Base-by-base conservation (phyloP, 805 yeast species). In the Huiozyma sinensis region DNA sequence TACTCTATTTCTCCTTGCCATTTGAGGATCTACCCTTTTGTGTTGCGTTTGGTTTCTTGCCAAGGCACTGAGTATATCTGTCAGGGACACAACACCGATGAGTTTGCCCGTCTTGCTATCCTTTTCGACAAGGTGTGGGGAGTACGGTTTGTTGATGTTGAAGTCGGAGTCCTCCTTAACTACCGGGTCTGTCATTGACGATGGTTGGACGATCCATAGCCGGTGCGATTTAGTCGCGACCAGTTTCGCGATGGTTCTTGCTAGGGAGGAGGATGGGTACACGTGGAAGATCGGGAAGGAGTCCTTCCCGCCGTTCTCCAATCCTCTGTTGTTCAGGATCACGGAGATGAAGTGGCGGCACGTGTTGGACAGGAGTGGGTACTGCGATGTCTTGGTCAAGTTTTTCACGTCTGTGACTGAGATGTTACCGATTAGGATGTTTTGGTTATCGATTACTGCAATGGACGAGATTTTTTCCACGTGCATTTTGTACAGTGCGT, bases 221-320 rank as follows among this genome's bases (percentile, higher is more conserved):
- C 97, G 73, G 66, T 90, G 98, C 1, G 95, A 77, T 61, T 83
- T 80, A 1, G 98, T 90, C 5, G 97, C 97, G n/a, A 90, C 97
- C 52, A 90, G 69, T 63, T 90, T 90, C 32, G 97, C 97, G 56
- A 90, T 75, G 3, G 94, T 87, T 60, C 95, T 75, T 31, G 84
- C 95, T 41, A 90, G 71, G 0, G 90, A 79, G 6, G 94, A 77
- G 35, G 75, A 72, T 46, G 77, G 76, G 48, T 84, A 81, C 28
- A 90, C 95, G 60, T 89, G 95, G 72, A 90, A 90, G 35, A 90
- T 90, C 11, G 98, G 98, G 71, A 82, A 89, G 36, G 92, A 86
- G 66, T 90, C 98, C 64, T 88, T 87, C 55, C 87, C 88, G 56
- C 87, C 88, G 49, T 52, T 60, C 55, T 82, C 92, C 24, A 90